Evolutionary conservation across 148 eudicot species (phyloP), one percentile per base, ranked within the genome.

Genomic region (Cornus florida): DNA sequence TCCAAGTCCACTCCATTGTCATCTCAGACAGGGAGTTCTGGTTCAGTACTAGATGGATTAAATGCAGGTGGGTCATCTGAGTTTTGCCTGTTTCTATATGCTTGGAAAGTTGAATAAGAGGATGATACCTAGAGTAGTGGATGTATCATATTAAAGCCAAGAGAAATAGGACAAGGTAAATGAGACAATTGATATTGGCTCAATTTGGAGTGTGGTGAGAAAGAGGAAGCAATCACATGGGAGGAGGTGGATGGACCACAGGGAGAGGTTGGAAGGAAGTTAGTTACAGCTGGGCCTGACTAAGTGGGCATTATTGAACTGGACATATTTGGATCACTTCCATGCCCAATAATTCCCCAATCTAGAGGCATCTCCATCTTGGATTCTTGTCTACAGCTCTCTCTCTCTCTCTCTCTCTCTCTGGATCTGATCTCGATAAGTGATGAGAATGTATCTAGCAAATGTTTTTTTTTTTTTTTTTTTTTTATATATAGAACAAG

Each of bases 81-180:
- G 78, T 92, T 89, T 83, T 84, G 90, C 80, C 78, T 92, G 73
- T 92, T 89, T 80, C 89, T 92, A 11, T 92, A 92, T 77, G 97
- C 97, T 23, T 92, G 97, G 97, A 92, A 87, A 79, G 88, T 92
- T 69, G 97, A 92, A 83, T 92, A 85, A 92, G 75, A 23, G 41
- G 22, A 20, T 20, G 5, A 68, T 46, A 0, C 7, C 68, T 48
- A 11, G 53, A 48, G 9, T 0, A 11, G 53, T 35, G 74, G 69
- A 16, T 39, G 2, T 19, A 46, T 73, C 11, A 56, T 31, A 57
- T 32, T 46, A 69, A 73, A 48, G 14, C 75, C 31, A 16, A 31
- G 16, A 56, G 33, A 53, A 11, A 33, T 41, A 39, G 65, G 38
- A 69, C 16, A 69, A 80, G 20, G 75, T n/a, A 41, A 69, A 48